A percentile compares a stretch with the other conserved stretches of the same genome.
Conservation (phyloP, 495 filamentous ascomycete species). For the Platismatia glauca region DNA sequence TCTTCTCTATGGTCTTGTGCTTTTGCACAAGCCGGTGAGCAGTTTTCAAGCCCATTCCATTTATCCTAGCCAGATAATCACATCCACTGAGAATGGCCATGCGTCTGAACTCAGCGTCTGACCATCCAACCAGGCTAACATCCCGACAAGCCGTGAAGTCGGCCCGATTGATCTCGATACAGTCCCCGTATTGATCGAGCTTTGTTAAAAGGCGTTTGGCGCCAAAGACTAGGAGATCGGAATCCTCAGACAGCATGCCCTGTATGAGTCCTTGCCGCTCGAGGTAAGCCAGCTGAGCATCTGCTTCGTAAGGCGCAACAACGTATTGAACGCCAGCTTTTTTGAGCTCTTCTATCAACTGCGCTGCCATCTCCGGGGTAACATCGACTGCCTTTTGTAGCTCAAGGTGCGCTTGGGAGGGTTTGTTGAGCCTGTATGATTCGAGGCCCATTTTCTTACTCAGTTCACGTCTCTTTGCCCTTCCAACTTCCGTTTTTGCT, state of each 20-base stretch:
- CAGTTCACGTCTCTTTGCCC: conserved; percentile 60
- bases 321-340: conserved; percentile 70
- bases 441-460: conserved; percentile 67
- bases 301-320: conserved; percentile 95
- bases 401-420: conserved; percentile 71
- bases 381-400: conserved; percentile 95
- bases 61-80: conserved; percentile 82
- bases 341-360: conserved; percentile 87
- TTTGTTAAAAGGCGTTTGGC: conserved; percentile 86
- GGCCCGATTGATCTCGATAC: conserved; percentile 77
- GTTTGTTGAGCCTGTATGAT: conserved; percentile 67
- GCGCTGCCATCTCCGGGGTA: conserved; percentile 87
- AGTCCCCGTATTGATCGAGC: conserved; percentile 86
- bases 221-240: conserved; percentile 91
- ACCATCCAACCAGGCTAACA: conserved; percentile 83
- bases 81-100: conserved; percentile 99
- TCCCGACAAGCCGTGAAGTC: conserved; percentile 85
- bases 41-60: conserved; percentile 82
- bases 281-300: conserved; percentile 90
- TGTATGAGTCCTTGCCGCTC: conserved; percentile 73
- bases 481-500: conserved; percentile 72
- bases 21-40: conserved; percentile 85
- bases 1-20: conserved; percentile 73
- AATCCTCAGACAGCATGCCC: conserved; percentile 93
- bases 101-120: conserved; percentile 76